Evolutionary conservation across 768 basidiomycete genomes (phyloP), one percentile per base, ranked within the genome.

Genomic region (Russula virescens): DNA sequence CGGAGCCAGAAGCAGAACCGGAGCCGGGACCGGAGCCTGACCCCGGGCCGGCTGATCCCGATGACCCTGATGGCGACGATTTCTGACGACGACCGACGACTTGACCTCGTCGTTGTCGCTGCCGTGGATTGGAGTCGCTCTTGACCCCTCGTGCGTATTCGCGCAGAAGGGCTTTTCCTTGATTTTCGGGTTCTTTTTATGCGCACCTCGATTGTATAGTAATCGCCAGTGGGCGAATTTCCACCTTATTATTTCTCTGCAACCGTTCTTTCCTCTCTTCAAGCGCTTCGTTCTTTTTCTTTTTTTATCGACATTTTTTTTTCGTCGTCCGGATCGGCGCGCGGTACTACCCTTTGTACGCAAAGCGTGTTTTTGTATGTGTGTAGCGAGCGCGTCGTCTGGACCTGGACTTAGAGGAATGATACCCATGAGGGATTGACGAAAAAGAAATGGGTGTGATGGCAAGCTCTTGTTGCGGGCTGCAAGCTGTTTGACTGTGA

Each of bases 31-130:
- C 58, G n/a, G 58, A 26, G 8, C 49, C 42, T 21, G 28, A 46
- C 5, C 31, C 38, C 18, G 53, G 40, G 26, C 52, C 46, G 60
- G 52, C 35, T 18, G 55, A 62, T 19, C 31, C 34, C 4, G 55
- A 56, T 11, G 50, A 58, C 21, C 81, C 67, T 11, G 38, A 14
- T 5, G 31, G 31, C 31, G 74, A 74, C 62, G 75, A 56, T 16
- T 56, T 56, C 18, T 46, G 28, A 45, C 13, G 3, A 3, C 18
- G 3, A 19, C 3, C 19, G 42, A 19, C 3, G 14, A n/a, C n/a
- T 43, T 43, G 9, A 7, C 14, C 2, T 40, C 11, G 9, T 40
- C 14, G 38, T 40, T 13, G 38, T 40, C 9, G 38, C n/a, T n/a
- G n/a, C n/a, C n/a, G n/a, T n/a, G n/a, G n/a, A n/a, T n/a, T n/a